Evolutionary conservation across 2,329 filamentous ascomycete species (phyloP).

Genomic region (Ceratocystis alfenasii): DNA sequence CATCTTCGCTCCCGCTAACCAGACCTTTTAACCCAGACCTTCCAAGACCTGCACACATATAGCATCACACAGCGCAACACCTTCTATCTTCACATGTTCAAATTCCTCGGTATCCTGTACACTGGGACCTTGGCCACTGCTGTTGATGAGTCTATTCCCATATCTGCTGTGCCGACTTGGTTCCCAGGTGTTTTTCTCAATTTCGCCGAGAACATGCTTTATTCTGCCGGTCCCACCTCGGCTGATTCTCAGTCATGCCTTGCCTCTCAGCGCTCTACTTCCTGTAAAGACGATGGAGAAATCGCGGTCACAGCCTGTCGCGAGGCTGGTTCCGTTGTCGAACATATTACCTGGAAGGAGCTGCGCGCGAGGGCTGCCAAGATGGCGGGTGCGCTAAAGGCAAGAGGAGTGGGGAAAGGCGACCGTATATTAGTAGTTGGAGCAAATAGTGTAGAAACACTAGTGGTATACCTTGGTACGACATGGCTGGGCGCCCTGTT

Average conservation of each 20-base stretch:
- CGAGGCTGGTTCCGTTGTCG: constrained; percentile 48
- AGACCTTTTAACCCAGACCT: constrained; percentile 38
- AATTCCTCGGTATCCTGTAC: constrained; percentile 48
- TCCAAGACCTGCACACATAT: constrained; percentile 57
- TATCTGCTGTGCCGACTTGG: constrained; percentile 63
- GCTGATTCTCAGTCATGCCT: constrained; percentile 28
- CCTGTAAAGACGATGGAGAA: constrained; percentile 57
- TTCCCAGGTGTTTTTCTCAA: constrained; percentile 64
- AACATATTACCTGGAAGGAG: constrained; percentile 54
- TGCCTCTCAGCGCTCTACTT: constrained; percentile 37
- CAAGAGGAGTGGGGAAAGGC: constrained; percentile 53
- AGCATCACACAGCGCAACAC: constrained; percentile 48
- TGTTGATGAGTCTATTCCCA: constrained; percentile 57
- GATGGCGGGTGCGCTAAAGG: constrained; percentile 54
- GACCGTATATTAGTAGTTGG: constrained; percentile 67
- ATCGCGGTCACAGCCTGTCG: constrained; percentile 61
- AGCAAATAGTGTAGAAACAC: constrained; percentile 62
- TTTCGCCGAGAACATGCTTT: constrained; percentile 71
- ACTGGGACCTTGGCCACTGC: constrained; percentile 46
- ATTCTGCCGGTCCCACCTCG: constrained; percentile 31
- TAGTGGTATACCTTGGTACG: constrained; percentile 58
- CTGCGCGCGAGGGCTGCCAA: constrained; percentile 47
- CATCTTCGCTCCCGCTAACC: not conserved
- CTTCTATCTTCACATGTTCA: constrained; percentile 57
- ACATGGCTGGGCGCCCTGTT: constrained; percentile 64